Evolutionary conservation across 73 alveolate species (phyloP).

Genomic region (Tetrahymena malaccensis): DNA sequence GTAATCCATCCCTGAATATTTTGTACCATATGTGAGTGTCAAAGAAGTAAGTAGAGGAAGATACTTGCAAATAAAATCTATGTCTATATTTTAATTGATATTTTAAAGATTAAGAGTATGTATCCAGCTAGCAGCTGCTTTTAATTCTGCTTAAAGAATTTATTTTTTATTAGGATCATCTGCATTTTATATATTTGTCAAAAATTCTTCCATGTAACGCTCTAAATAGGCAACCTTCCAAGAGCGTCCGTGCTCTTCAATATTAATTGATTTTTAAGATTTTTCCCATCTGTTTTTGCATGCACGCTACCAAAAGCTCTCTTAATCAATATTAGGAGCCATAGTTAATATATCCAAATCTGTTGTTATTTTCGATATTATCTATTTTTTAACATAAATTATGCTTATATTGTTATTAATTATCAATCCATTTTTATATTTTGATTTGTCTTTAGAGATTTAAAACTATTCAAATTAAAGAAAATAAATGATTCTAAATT

Average conservation of each 20-base stretch:
- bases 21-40: conserved; percentile 67
- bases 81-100: conserved; percentile 70
- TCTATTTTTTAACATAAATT: neutral
- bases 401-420: neutral
- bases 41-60: conserved; percentile 58
- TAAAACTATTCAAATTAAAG: neutral
- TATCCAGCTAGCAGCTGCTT: conserved; percentile 61
- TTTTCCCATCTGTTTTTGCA: conserved; percentile 52
- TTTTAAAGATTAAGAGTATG: conserved; percentile 58
- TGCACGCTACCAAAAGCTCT: conserved; percentile 63
- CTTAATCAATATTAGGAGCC: conserved; percentile 58
- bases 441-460: neutral
- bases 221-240: conserved; percentile 71
- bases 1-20: conserved; percentile 61
- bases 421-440: too few species aligned
- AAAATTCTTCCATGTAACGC: conserved; percentile 50
- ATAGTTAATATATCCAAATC: conserved; percentile 56
- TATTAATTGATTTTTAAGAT: conserved; percentile 41
- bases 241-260: conserved; percentile 66
- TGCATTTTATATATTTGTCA: conserved; percentile 27
- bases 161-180: conserved; percentile 18
- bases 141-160: conserved; percentile 48
- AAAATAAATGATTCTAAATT: neutral
- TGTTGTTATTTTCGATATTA: conserved; percentile 46
- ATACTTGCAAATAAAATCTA: conserved; percentile 49